phyloP scores from a whole-genome alignment of 2,329 filamentous ascomycete genomes.

The Akanthomyces uredinophilus region DNA sequence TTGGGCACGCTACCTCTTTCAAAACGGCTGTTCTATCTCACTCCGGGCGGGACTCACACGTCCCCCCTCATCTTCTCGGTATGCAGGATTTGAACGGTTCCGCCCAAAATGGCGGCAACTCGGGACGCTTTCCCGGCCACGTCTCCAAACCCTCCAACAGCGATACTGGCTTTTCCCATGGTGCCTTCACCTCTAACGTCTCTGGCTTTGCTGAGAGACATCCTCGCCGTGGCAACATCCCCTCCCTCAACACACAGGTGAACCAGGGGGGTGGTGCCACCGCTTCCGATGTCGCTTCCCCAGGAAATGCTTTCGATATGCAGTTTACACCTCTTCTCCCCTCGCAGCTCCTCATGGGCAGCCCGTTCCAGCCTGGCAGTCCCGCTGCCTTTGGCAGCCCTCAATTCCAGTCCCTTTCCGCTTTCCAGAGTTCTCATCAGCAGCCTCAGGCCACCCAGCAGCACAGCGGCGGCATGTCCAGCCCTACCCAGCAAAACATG shows the following conservation, averaged over 20 bases:
- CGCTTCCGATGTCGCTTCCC: slow-evolving; percentile 72
- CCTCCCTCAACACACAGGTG: slow-evolving; percentile 84
- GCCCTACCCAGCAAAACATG: slow-evolving; percentile 70
- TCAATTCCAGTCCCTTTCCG: slow-evolving; percentile 81
- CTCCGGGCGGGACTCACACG: slow-evolving; percentile 73
- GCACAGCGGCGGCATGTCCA: slow-evolving; percentile 59
- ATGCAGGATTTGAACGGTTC: slow-evolving; percentile 74
- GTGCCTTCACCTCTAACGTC: slow-evolving; percentile 83
- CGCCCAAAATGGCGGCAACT: slow-evolving; percentile 49
- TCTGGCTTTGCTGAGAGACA: slow-evolving; percentile 83
- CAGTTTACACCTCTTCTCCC: slow-evolving; percentile 95
- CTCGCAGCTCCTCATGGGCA: slow-evolving; percentile 89
- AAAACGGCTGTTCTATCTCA: slow-evolving; percentile 80
- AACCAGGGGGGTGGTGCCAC: slow-evolving; percentile 43
- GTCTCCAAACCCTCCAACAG: slow-evolving; percentile 77
- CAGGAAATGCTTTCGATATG: slow-evolving; percentile 91
- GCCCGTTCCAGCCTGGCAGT: slow-evolving; percentile 92
- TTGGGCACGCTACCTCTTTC: slow-evolving; percentile 55
- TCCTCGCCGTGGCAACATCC: slow-evolving; percentile 77
- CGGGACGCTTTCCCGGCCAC: slow-evolving; percentile 59
- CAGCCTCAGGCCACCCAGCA: slow-evolving; percentile 50
- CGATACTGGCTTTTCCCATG: slow-evolving; percentile 88
- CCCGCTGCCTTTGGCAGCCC: slow-evolving; percentile 85
- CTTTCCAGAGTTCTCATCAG: slow-evolving; percentile 52
- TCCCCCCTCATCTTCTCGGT: slow-evolving; percentile 79